Base-by-base conservation (phyloP, 2,329 filamentous ascomycete genomes). In the Talaromyces sp. region DNA sequence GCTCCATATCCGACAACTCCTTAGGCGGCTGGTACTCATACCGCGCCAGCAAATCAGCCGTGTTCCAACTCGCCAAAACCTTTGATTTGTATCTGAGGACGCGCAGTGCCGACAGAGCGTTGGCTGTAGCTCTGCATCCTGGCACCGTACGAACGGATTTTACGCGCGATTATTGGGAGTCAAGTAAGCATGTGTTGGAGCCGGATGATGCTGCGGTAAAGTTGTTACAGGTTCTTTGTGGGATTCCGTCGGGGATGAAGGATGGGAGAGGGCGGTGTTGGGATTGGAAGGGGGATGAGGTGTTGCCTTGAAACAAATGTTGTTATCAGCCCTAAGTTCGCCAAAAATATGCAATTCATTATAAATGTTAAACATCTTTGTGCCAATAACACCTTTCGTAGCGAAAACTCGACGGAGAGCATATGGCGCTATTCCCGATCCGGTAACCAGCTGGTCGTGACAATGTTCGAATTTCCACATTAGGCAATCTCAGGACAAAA, bases 21-120 rank as follows among this genome's bases (percentile, higher is more conserved):
- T 81, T 88, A 0, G 92, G 91, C 2, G 92, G 92, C 0, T 95
- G 91, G 92, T 96, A 92, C 76, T 88, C 84, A 64, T 95, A 95
- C 76, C 88, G 92, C 15, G 86, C 89, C 7, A 89, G 86, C 62
- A 96, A 95, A 77, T 86, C 91, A 0, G 91, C 84, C 1, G 87
- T 94, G 3, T 92, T 89, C 69, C 89, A 89, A 72, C 65, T 92
- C 13, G 86, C 86, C 7, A 91, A 88, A 77, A 89, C 85, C 6
- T 88, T 92, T 67, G 91, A 95, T 74, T 82, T 90, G 31, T 85
- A 88, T 72, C 77, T 95, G 36, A 77, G 77, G 40, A 80, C 83
- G 3, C 81, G 83, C 49, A 83, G 84, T 66, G 87, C 83, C 0
- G 84, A 85, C 0, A 87, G 85, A 61, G 90, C 89, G 0, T 81